Conservation (phyloP, 768 basidiomycete genomes). For the Leccinum variicolor region DNA sequence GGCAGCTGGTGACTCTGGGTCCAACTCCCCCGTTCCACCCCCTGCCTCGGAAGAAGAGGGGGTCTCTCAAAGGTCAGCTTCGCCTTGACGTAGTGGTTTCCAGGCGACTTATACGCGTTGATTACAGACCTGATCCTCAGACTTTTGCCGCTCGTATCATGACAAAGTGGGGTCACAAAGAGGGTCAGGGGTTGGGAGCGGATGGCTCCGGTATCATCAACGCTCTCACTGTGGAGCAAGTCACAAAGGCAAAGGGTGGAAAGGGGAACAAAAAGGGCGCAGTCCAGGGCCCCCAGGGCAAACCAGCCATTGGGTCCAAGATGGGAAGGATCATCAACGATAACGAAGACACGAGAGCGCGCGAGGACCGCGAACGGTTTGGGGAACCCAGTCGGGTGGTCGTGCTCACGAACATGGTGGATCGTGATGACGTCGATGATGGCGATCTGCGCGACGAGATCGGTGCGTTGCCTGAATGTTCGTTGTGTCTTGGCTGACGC, state of each 20-base stretch:
- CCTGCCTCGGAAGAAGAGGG: slow-evolving; percentile 32
- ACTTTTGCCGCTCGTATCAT: slow-evolving; percentile 84
- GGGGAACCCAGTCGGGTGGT: slow-evolving; percentile 91
- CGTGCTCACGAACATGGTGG: slow-evolving; percentile 88
- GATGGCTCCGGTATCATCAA: slow-evolving; percentile 85
- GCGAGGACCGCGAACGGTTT: slow-evolving; percentile 76
- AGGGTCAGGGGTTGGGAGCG: slow-evolving; percentile 88
- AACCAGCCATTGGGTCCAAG: slow-evolving; percentile 49
- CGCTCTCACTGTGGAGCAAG: slow-evolving; percentile 78
- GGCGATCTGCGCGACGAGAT: slow-evolving; percentile 86
- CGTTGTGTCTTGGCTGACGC: background rate
- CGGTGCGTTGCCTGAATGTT: slow-evolving; percentile 44
- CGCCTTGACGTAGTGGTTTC: background rate
- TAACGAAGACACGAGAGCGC: slow-evolving; percentile 76
- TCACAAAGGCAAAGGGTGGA: slow-evolving; percentile 32
- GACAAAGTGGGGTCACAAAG: slow-evolving; percentile 96
- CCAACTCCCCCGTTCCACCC: slow-evolving; percentile 25
- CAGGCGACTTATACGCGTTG: background rate
- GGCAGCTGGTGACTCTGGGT: slow-evolving; percentile 23
- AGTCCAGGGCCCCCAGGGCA: slow-evolving; percentile 33
- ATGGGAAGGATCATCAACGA: slow-evolving; percentile 91
- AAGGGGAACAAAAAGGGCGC: slow-evolving; percentile 38
- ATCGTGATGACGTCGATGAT: slow-evolving; percentile 77
- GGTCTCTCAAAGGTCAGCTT: slow-evolving; percentile 13
- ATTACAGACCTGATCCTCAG: slow-evolving; percentile 54